Conservation (phyloP, 2,329 filamentous ascomycete genomes). For the Niveomyces coronatus region DNA sequence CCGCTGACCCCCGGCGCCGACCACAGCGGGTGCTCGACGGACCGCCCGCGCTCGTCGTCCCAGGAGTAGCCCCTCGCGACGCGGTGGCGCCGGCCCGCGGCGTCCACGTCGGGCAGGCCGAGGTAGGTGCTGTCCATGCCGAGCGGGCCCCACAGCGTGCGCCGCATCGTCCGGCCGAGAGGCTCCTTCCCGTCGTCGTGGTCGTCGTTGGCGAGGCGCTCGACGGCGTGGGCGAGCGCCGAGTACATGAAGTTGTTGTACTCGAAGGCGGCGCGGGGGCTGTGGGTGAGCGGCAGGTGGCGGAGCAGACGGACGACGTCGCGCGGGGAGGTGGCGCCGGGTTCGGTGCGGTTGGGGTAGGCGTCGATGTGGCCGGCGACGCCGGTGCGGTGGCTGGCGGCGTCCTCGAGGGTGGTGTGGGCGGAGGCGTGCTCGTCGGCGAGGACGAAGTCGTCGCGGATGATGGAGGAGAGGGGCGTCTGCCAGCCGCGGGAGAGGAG, state of each 20-base stretch:
- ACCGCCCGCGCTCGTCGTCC: slow-evolving; percentile 17
- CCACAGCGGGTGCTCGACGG: slow-evolving; percentile 19
- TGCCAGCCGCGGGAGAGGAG: slow-evolving; percentile 30
- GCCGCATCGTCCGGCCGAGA: slow-evolving; percentile 30
- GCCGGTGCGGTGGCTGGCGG: slow-evolving; percentile 41
- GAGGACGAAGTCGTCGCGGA: slow-evolving; percentile 43
- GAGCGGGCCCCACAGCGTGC: slow-evolving; percentile 34
- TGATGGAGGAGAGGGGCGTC: slow-evolving; percentile 34
- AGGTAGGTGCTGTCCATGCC: slow-evolving; percentile 35
- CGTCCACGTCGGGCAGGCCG: slow-evolving; percentile 17
- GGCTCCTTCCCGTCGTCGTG: slow-evolving; percentile 25
- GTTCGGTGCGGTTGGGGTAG: slow-evolving; percentile 16
- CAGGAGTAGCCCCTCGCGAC: slow-evolving; percentile 35
- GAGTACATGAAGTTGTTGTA: slow-evolving; percentile 44
- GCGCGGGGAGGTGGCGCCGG: slow-evolving; percentile 18
- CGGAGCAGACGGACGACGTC: slow-evolving; percentile 33
- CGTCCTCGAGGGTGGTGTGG: slow-evolving; percentile 43
- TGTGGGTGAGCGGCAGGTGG: slow-evolving; percentile 31
- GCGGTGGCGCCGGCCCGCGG: slow-evolving; percentile 12
- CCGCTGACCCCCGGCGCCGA: slow-evolving; percentile 23
- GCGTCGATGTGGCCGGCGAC: slow-evolving; percentile 31
- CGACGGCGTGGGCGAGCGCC: slow-evolving; percentile 33
- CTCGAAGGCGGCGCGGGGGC: slow-evolving; percentile 33
- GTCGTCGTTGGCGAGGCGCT: too few species aligned
- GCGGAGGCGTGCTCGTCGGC: slow-evolving; percentile 33